A percentile compares a stretch with the other conserved stretches of the same genome.
These are phyloP conservation scores for Pseudozyma sp. DNA, from an alignment of 1,284 basidiomycete species.

Conservation along the genomic window DNA sequence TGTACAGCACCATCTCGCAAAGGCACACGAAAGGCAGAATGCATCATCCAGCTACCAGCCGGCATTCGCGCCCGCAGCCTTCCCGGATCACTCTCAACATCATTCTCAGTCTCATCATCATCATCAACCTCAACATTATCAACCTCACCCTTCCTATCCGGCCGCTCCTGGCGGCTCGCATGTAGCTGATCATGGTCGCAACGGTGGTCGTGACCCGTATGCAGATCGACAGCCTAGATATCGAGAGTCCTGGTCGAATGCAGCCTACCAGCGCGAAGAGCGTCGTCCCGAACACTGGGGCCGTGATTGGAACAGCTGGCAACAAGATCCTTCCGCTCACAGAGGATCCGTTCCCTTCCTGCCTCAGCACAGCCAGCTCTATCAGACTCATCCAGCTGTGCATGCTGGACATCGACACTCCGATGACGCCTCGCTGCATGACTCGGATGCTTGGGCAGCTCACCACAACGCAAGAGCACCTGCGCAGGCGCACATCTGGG, in stretches of 20 bases:
- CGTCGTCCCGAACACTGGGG: slow-evolving; percentile 8
- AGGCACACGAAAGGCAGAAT: slow-evolving; percentile 39
- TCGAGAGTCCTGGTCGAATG: slow-evolving; percentile 24
- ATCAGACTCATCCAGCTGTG: slow-evolving; percentile 9
- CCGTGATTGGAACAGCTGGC: slow-evolving; percentile 29
- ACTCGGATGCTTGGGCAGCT: slow-evolving; percentile 16
- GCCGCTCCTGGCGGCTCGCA: not conserved
- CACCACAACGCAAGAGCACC: slow-evolving; percentile 9
- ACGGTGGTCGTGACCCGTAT: slow-evolving; percentile 4
- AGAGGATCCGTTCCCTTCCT: slow-evolving; percentile 21
- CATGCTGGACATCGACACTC: slow-evolving; percentile 22
- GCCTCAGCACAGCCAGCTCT: slow-evolving; percentile 18
- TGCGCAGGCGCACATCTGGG: slow-evolving; percentile 15
- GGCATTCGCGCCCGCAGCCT: slow-evolving; percentile 9
- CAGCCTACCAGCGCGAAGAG: slow-evolving; percentile 18
- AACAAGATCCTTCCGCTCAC: slow-evolving; percentile 18
- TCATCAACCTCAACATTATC: slow-evolving; percentile 15
- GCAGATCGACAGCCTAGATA: slow-evolving; percentile 16
- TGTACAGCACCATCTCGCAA: slow-evolving; percentile 53
- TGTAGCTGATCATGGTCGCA: slow-evolving; percentile 4
- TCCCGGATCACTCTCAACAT: slow-evolving; percentile 7
- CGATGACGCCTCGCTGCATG: slow-evolving; percentile 15
- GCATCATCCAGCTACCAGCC: slow-evolving; percentile 14
- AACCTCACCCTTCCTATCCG: slow-evolving; percentile 15
- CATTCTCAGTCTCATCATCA: slow-evolving; percentile 19